A percentile compares a stretch with the other conserved stretches of the same genome.
Evolutionary conservation across 2,329 filamentous ascomycete species (phyloP).

Genomic region (Paecilomyces sp.): DNA sequence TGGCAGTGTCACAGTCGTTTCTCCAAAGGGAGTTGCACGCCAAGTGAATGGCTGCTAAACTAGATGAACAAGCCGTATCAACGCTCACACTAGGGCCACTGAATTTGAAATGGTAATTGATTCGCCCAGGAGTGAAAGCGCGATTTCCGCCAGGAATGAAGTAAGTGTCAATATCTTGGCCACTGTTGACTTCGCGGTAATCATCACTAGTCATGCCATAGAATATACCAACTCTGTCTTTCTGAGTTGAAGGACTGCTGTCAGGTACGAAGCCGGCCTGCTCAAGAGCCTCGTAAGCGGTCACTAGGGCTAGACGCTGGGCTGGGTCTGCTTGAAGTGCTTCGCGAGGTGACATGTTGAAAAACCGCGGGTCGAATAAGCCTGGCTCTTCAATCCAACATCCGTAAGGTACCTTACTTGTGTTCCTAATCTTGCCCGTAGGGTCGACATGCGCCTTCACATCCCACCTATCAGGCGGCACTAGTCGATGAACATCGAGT

Average conservation of each 20-base stretch:
- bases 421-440: slow-evolving; percentile 24
- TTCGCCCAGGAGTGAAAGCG: slow-evolving; percentile 55
- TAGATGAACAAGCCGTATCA: slow-evolving; percentile 71
- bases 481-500: slow-evolving; percentile 22
- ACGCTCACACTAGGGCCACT: slow-evolving; percentile 63
- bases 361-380: slow-evolving; percentile 31
- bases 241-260: slow-evolving; percentile 57
- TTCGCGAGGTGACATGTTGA: slow-evolving; percentile 59
- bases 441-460: slow-evolving; percentile 25
- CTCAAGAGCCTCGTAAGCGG: slow-evolving; percentile 71
- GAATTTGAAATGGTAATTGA: slow-evolving; percentile 73
- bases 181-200: slow-evolving; percentile 58
- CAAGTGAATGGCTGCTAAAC: slow-evolving; percentile 62
- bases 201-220: slow-evolving; percentile 69
- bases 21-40: slow-evolving; percentile 65
- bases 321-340: slow-evolving; percentile 72
- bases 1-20: slow-evolving; percentile 70
- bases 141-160: slow-evolving; percentile 56
- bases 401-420: slow-evolving; percentile 22
- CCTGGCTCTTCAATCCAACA: slow-evolving; percentile 30
- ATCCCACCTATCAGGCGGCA: slow-evolving; percentile 28
- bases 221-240: slow-evolving; percentile 60
- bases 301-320: slow-evolving; percentile 66
- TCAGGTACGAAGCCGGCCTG: slow-evolving; percentile 70
- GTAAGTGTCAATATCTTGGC: slow-evolving; percentile 63